Conservation (phyloP, 2,329 filamentous ascomycete species). For the Apiospora marii region DNA sequence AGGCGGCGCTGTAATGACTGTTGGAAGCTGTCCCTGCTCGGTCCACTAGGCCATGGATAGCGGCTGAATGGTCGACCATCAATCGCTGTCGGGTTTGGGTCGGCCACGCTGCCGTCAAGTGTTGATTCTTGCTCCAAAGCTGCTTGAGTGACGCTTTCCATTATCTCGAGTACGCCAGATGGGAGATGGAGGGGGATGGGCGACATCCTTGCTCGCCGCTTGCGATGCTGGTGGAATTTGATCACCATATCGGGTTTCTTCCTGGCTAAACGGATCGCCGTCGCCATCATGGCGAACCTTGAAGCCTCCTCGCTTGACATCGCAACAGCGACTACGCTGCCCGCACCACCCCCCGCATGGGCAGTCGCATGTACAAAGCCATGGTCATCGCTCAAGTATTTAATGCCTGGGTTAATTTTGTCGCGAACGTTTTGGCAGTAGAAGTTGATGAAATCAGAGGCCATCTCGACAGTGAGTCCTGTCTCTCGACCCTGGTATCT, state of each 20-base stretch:
- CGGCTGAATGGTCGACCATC: neutral
- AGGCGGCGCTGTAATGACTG: neutral
- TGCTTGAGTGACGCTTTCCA: neutral
- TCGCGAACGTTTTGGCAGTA: neutral
- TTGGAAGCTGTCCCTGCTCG: neutral
- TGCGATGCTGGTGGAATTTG: neutral
- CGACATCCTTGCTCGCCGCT: neutral
- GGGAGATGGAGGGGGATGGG: neutral
- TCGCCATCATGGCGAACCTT: neutral
- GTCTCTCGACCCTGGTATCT: neutral
- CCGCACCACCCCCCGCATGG: neutral
- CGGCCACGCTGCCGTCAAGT: no score
- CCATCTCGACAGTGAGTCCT: conserved; percentile 3
- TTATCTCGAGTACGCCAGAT: neutral
- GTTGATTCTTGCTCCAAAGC: neutral
- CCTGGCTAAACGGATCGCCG: neutral
- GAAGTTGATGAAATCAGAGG: neutral
- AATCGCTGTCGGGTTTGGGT: neutral
- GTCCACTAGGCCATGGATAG: neutral
- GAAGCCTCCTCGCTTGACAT: no score
- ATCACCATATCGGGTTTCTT: neutral
- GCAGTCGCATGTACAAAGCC: neutral
- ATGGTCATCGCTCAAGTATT: neutral
- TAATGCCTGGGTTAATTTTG: neutral
- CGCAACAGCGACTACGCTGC: neutral